Percentiles rank a stretch among this genome's conserved stretches.
phyloP scores from a whole-genome alignment of 208 protist genomes.

The Wallacemonas sp. region DNA sequence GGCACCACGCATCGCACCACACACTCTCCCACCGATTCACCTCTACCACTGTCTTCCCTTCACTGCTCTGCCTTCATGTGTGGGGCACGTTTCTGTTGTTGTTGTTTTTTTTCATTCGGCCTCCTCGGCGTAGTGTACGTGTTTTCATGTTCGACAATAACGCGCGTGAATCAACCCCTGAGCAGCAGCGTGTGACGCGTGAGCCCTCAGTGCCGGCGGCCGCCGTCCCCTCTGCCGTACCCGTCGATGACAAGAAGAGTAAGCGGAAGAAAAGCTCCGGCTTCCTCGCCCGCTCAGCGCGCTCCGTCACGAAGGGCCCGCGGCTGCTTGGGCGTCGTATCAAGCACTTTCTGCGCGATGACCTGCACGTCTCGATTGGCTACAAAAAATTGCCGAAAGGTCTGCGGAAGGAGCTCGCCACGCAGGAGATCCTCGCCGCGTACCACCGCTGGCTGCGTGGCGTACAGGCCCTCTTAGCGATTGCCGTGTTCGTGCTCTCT shows the following conservation, averaged over 20 bases:
- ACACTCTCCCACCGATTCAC: not conserved
- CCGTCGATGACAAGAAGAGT: not conserved
- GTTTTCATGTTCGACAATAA: not conserved
- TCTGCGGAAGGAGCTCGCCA: conserved; percentile 45
- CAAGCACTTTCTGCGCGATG: conserved; percentile 66
- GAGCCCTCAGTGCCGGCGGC: not conserved
- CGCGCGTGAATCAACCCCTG: not conserved
- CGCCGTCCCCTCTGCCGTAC: not conserved
- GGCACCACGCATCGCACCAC: not conserved
- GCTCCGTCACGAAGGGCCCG: conserved; percentile 52
- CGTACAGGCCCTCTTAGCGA: conserved; percentile 57
- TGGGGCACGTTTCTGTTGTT: conserved; percentile 2
- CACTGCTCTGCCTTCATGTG: not conserved
- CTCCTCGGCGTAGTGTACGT: not conserved
- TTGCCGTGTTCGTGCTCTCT: conserved; percentile 59
- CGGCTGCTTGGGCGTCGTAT: conserved; percentile 56
- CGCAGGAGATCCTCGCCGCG: conserved; percentile 53
- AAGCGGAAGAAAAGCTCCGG: conserved; percentile 4
- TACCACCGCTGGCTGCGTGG: conserved; percentile 75
- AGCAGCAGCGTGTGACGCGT: not conserved
- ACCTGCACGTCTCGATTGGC: conserved; percentile 55
- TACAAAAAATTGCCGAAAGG: conserved; percentile 45
- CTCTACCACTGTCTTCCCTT: not conserved
- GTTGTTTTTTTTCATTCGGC: not conserved
- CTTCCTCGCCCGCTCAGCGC: conserved; percentile 4